Evolutionary conservation across 106 monocot species (phyloP), one percentile per base, ranked within the genome.

Genomic region (Phalaenopsis equestris): DNA sequence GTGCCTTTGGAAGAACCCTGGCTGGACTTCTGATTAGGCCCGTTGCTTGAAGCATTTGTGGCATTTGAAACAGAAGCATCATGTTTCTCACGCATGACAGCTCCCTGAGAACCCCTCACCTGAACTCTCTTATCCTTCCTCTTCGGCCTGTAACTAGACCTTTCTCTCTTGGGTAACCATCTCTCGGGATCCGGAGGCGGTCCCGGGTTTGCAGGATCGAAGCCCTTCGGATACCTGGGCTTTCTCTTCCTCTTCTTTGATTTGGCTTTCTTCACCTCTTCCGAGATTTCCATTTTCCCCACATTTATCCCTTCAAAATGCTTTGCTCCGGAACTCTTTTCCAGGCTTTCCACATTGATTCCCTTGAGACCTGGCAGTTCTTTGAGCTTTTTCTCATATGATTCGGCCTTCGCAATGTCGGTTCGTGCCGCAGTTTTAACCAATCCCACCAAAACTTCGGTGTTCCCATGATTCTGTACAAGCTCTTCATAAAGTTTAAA

Each of bases 101-200:
- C 83, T 55, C 99, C 99, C 79, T 99, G 99, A 48, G 99, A 90
- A 37, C 99, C 99, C 78, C 95, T 91, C 55, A 95, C 72, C 79
- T 92, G 93, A 70, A 41, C 86, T 77, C 99, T 95, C 88, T 93
- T 99, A 75, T 99, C 99, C 82, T 95, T 99, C 86, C 94, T 90
- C 85, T 86, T 94, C 0, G 99, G 94, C 80, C 88, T 85, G 46
- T 95, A 99, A 72, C 79, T 99, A 6, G 99, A 99, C 21, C 99
- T 89, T 80, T 99, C 94, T 79, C 93, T 92, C 82, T 81, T 92
- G 2, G 94, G 99, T 41, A 99, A 83, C 99, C 99, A 99, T 72
- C 99, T 94, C 76, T 99, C 99, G 0, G 99, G 99, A 56, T 95
- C 99, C 0, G 94, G 99, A 41, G 91, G 91, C 14, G 99, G 99